Evolutionary conservation across 768 basidiomycete species (phyloP), one percentile per base, ranked within the genome.

Genomic region (Naganishia randhawae): DNA sequence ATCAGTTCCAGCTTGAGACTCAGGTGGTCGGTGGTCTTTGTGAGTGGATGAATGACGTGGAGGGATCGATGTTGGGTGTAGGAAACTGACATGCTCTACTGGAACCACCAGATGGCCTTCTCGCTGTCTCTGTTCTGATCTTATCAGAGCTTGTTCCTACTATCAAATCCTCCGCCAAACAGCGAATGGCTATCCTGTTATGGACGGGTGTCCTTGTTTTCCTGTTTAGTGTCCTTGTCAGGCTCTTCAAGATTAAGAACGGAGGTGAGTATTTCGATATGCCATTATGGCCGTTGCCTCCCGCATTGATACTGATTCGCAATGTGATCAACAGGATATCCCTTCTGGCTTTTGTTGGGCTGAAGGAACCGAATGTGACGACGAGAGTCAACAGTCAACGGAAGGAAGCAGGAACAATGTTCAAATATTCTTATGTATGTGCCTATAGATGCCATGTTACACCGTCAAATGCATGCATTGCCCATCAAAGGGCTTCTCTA

Each of bases 1-100:
- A 87, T 73, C 93, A 96, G 80, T 90, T 85, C 76, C 95, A 94
- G 8, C 89, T 94, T 78, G 96, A 99, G 82, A 89, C 89, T 19
- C 89, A 92, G 72, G 89, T 96, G 53, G 83, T 98, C 22, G 85
- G 88, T 3, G 84, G 86, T 71, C 85, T 94, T 31, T 98, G 96
- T 97, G 75, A 72, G 92, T 85, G 8, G 29, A 25, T 33, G 29
- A 39, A 45, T 11, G 45, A n/a, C 45, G 35, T 14, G 2, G 29
- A 45, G 16, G 27, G 5, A 7, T 22, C 4, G 55, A 14, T 61
- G 32, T 32, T 1, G 29, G 17, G 3, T 33, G n/a, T 17, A 9
- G 17, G 31, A 48, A 22, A 11, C 45, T 64, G 22, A 64, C 31
- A 4, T 33, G 33, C 17, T 17, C 8, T 8, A 35, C 25, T 50